These are phyloP conservation scores for Picea mariana DNA, from an alignment of 83 land plant genomes.

Conservation along the genomic window DNA sequence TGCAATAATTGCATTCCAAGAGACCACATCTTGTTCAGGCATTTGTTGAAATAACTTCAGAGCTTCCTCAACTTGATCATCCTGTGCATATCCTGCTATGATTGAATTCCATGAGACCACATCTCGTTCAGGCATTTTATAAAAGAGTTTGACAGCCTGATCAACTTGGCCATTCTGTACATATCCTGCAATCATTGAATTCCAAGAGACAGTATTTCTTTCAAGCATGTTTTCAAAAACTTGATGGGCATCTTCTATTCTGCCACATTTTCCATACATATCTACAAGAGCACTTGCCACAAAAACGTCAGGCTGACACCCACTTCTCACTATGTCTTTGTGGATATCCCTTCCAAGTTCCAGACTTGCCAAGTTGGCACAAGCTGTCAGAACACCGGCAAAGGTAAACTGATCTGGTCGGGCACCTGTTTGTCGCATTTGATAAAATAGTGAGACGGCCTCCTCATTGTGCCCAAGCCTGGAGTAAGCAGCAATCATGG, in stretches of 20 bases:
- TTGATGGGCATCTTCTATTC: too few species aligned
- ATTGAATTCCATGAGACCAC: slow-evolving; percentile 9
- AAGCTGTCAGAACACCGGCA: not conserved
- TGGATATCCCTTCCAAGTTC: not conserved
- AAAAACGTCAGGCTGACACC: slow-evolving; percentile 28
- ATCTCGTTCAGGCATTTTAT: not conserved
- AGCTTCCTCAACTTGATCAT: too few species aligned
- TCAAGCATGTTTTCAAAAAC: too few species aligned
- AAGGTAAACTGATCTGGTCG: not conserved
- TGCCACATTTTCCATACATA: too few species aligned
- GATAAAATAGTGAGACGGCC: not conserved
- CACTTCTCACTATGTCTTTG: not conserved
- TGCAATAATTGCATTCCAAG: slow-evolving; percentile 55
- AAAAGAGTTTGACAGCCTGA: not conserved
- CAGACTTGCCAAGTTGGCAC: not conserved
- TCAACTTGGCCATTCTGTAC: slow-evolving; percentile 39
- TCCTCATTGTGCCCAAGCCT: not conserved
- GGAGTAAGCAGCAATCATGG: not conserved
- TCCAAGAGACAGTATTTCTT: too few species aligned
- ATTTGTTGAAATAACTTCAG: slow-evolving; percentile 26
- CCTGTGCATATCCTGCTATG: not conserved
- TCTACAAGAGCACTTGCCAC: slow-evolving; percentile 31
- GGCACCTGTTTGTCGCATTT: not conserved
- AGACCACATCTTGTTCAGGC: slow-evolving; percentile 35
- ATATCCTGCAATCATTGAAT: slow-evolving; percentile 18